Base-by-base conservation (phyloP, 164 flowering plant genomes). In the Stephania yunnanensis region DNA sequence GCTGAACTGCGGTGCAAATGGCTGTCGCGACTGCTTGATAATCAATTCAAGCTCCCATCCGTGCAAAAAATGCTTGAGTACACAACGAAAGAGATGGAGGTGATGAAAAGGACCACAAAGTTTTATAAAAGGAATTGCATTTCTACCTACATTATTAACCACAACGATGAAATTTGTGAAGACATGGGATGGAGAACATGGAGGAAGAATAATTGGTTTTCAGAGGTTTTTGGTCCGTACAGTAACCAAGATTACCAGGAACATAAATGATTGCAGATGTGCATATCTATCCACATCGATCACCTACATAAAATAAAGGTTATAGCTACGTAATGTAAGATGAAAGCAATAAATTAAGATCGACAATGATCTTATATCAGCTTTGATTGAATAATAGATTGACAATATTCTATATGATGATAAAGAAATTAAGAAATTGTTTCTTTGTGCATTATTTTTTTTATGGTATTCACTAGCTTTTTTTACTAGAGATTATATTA, bases 101-200 rank as follows among this genome's bases (percentile, higher is more conserved):
- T 95, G 3, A 84, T 84, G 88, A 91, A 82, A 83, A 88, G 78
- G 70, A 82, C 91, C 4, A 93, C 96, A 2, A 87, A 96, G 80
- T 93, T 93, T 78, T 93, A 89, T 86, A 92, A 89, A 79, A 85
- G 92, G 76, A 89, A 88, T 30, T 93, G 99, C 89, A 90, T 91
- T 71, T 90, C 98, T 0, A 93, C 97, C 3, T 95, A 78, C 74
- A 93, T 94, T 48, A 95, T 93, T 78, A 89, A 90, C 55, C 97
- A 95, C 58, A 84, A 82, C 30, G 99, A 93, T 70, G 94, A 95
- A 52, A 87, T 95, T 9, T 93, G 96, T 70, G 84, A 88, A 77
- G 99, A 95, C 65, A 93, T 95, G 99, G 98, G 98, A 9, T 90
- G 89, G 95, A 81, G 29, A 11, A 76, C 91, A 9, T 92, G 92